phyloP scores from a whole-genome alignment of 805 yeast species.

The Wickerhamiella vanderwaltii region DNA sequence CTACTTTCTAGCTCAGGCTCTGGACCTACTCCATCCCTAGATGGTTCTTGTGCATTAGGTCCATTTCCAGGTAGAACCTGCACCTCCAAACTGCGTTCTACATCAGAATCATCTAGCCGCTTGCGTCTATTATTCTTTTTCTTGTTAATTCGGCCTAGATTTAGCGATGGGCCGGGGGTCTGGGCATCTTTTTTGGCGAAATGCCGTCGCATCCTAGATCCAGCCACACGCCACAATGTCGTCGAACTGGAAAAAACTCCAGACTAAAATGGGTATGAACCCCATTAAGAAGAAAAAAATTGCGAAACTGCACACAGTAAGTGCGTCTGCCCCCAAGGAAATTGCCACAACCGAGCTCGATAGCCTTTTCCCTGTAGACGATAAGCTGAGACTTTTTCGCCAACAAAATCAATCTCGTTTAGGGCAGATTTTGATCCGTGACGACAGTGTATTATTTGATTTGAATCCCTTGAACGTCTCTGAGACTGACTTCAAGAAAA shows the following conservation, averaged over 20 bases:
- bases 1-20: not conserved
- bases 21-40: not conserved
- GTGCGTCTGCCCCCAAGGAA: not conserved
- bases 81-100: too few relatives aligned
- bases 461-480: too few relatives aligned
- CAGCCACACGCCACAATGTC: slow-evolving; percentile 1
- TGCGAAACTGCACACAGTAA: not conserved
- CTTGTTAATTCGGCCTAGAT: too few relatives aligned
- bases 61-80: too few relatives aligned
- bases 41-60: not conserved
- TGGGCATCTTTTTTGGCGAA: slow-evolving; percentile 3
- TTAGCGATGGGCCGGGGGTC: too few relatives aligned
- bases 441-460: too few relatives aligned
- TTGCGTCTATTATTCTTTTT: too few relatives aligned
- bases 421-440: not conserved
- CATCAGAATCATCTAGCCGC: too few relatives aligned
- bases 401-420: not conserved
- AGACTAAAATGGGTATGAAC: not conserved
- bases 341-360: not conserved
- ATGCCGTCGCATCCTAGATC: slow-evolving; percentile 1
- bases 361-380: not conserved
- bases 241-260: slow-evolving; percentile 2
- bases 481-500: too few relatives aligned
- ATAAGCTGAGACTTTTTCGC: not conserved
- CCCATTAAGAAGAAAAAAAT: not conserved